phyloP scores from a whole-genome alignment of 2,329 filamentous ascomycete species.

The Aspergillus phoenicis region DNA sequence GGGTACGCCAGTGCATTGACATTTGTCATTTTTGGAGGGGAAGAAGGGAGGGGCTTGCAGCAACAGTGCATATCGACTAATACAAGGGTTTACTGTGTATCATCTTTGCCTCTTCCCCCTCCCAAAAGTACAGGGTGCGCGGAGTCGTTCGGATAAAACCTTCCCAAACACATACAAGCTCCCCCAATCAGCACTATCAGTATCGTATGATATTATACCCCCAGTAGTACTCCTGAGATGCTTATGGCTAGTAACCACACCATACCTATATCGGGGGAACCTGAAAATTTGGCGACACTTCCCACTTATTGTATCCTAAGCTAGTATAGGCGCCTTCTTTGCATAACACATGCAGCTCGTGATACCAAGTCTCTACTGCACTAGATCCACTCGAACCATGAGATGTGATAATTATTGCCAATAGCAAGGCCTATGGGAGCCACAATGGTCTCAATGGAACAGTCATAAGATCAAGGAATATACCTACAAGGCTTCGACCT shows the following conservation, averaged over 20 bases:
- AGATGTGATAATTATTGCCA: not conserved
- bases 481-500: not conserved
- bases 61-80: not conserved
- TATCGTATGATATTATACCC: not conserved
- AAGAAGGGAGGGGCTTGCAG: conserved; percentile 18
- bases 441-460: not conserved
- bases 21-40: conserved; percentile 10
- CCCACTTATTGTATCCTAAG: too few relatives aligned
- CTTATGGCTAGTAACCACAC: not conserved
- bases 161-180: not conserved
- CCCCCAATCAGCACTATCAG: not conserved
- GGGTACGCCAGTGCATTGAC: conserved; percentile 19
- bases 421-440: not conserved
- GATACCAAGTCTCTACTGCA: not conserved
- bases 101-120: not conserved
- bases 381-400: not conserved
- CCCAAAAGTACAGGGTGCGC: not conserved
- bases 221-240: too few relatives aligned
- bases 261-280: not conserved
- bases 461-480: not conserved
- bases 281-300: too few relatives aligned
- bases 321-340: not conserved
- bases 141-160: not conserved
- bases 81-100: not conserved
- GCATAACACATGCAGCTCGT: not conserved